These are phyloP conservation scores for Kodamaea jinghongensis DNA, from an alignment of 805 yeast species.

Conservation along the genomic window DNA sequence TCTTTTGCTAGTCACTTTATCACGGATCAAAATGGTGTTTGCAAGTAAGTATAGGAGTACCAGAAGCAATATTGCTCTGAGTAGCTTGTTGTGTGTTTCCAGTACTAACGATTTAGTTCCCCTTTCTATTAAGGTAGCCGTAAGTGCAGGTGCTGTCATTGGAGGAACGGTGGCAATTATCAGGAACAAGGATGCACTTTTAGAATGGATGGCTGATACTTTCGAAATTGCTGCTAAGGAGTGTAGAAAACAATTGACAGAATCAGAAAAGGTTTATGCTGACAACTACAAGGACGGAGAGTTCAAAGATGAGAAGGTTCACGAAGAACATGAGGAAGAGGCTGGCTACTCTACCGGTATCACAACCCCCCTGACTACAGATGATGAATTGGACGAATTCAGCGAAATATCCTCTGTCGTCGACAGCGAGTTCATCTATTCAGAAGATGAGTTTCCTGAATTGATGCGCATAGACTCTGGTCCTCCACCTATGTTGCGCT, in stretches of 20 bases:
- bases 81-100: too few relatives aligned
- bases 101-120: constrained; percentile 25
- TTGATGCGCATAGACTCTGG: too few relatives aligned
- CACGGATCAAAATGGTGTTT: constrained; percentile 9
- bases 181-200: constrained; percentile 26
- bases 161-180: constrained; percentile 35
- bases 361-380: constrained; percentile 10
- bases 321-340: constrained; percentile 12
- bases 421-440: constrained; percentile 1
- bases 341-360: constrained; percentile 4
- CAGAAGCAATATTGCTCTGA: not conserved
- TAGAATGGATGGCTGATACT: constrained; percentile 27
- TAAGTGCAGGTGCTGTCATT: constrained; percentile 30
- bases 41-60: constrained; percentile 9
- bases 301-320: constrained; percentile 6
- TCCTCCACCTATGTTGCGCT: too few relatives aligned
- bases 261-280: constrained; percentile 21
- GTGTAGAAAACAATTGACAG: constrained; percentile 18
- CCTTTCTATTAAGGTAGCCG: constrained; percentile 29
- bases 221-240: constrained; percentile 31
- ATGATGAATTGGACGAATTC: constrained; percentile 5
- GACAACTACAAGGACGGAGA: constrained; percentile 13
- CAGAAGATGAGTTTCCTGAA: constrained; percentile 2
- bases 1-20: too few relatives aligned
- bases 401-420: constrained; percentile 3